These are phyloP conservation scores for Oryza officinalis DNA, from an alignment of 176 grass and related monocot genomes.

Conservation along the genomic window DNA sequence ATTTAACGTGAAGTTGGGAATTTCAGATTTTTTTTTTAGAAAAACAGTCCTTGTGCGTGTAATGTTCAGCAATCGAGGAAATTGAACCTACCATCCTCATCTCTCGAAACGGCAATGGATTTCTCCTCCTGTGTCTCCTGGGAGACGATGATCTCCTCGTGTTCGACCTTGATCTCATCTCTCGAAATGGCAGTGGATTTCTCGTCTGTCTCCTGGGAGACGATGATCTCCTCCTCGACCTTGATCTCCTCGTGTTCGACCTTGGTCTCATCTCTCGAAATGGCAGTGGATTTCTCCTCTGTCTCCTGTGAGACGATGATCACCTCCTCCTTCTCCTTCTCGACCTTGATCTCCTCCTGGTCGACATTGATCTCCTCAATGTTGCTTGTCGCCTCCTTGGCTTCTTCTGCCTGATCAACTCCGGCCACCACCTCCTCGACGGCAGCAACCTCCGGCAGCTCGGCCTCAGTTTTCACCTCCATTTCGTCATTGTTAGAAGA, in stretches of 20 bases:
- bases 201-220: not conserved
- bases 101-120: conserved; percentile 14
- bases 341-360: not conserved
- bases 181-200: conserved; percentile 23
- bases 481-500: conserved; percentile 27
- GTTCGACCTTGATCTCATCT: not conserved
- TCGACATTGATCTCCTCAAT: not conserved
- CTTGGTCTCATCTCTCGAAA: conserved; percentile 15
- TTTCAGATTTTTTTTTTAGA: no score
- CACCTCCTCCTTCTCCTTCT: not conserved
- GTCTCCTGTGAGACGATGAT: conserved; percentile 11
- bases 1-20: no score
- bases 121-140: conserved; percentile 16
- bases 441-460: not conserved
- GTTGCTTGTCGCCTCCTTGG: not conserved
- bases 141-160: conserved; percentile 7
- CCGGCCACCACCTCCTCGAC: conserved; percentile 5
- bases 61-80: conserved; percentile 15
- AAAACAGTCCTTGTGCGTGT: not conserved
- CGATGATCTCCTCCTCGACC: conserved; percentile 5
- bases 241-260: not conserved
- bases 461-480: conserved; percentile 13
- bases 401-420: not conserved
- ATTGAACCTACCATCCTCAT: conserved; percentile 28
- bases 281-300: conserved; percentile 3